Base-by-base conservation (phyloP, 2,329 filamentous ascomycete species). In the Epichloe uncinata region DNA sequence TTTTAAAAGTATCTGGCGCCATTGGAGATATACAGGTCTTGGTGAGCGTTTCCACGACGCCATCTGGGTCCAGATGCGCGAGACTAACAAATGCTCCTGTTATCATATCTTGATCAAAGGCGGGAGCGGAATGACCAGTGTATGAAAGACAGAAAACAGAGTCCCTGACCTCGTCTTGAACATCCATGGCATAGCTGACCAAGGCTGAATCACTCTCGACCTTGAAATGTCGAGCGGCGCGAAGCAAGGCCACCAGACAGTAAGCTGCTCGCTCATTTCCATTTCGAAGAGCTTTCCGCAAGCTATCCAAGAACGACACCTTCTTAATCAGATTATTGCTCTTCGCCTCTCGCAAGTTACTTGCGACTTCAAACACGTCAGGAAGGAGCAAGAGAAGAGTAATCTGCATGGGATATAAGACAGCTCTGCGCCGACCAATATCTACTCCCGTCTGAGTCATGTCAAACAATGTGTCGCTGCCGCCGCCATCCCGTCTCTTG, bases 341-440 rank as follows among this genome's bases (percentile, higher is more conserved):
- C 61, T 82, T 84, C 33, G 74, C 73, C 54, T 84, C 80, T 51
- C 79, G 73, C 61, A 85, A 69, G 61, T 82, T 82, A 62, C 79
- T 82, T 26, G 81, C 81, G 35, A 84, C 79, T 62, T 84, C 79
- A 55, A 85, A 85, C 5, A 85, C 78, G 56, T 85, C 82, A 4
- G 82, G 82, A 8, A 84, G 66, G 8, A 85, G 69, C 52, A 85
- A 75, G 9, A 85, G 64, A 4, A 85, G 65, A 12, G 75, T 73
- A 2, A 74, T 79, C 60, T 85, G 82, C 47, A 85, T 69, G 15
- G 81, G 80, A 56, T 75, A 81, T 18, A 84, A 66, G 34, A 78
- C 66, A 3, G 71, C 70, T 55, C 73, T 78, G 45, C 75, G 72
- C 54, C 73, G 73, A 37, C 70, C 72, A 49, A 73, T 77, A 59